Conservation (phyloP, 140 eudicot species). For the Anethum foeniculum region DNA sequence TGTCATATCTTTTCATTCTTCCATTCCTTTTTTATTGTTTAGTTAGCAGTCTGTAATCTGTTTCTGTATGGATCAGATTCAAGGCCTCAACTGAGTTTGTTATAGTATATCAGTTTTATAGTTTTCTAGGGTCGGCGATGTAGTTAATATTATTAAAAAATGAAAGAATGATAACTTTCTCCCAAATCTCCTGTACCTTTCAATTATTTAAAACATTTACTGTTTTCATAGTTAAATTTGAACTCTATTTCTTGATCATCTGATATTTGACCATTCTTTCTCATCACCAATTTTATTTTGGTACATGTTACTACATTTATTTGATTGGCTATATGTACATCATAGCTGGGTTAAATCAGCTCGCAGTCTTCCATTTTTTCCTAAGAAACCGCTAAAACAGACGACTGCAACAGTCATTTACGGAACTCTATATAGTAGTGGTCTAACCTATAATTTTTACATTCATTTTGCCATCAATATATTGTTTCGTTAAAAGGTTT, state of each 20-base stretch:
- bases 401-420: not conserved
- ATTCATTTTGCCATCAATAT: not conserved
- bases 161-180: not conserved
- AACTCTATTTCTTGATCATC: not conserved
- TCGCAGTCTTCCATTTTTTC: not conserved
- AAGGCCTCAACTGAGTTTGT: not conserved
- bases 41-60: not conserved
- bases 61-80: not conserved
- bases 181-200: conserved; percentile 3
- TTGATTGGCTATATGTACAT: not conserved
- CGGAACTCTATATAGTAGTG: not conserved
- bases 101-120: not conserved
- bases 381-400: not conserved
- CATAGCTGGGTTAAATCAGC: not conserved
- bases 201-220: not conserved
- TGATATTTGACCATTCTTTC: not conserved
- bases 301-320: not conserved
- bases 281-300: not conserved
- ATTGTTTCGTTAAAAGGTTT: not conserved
- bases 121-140: not conserved
- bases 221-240: not conserved
- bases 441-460: not conserved
- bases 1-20: not conserved
- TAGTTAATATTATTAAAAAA: not conserved
- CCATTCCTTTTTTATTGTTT: not conserved